Percentiles rank a stretch among this genome's conserved stretches.
Conservation (phyloP, 495 filamentous ascomycete genomes). For the Paragyromitra xinjiangensis region DNA sequence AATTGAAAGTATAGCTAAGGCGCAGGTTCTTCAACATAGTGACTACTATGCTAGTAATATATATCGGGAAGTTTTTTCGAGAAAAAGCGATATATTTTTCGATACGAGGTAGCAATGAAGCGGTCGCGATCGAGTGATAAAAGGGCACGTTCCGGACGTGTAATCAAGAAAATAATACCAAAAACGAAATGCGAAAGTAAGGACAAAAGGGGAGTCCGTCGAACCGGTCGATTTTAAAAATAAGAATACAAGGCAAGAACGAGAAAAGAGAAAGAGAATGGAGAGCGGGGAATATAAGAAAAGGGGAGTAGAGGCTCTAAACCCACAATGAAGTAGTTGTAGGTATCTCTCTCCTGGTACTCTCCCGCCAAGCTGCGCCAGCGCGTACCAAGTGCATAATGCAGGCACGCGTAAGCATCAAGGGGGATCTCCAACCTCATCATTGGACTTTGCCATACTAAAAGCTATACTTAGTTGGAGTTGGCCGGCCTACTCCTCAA, state of each 20-base stretch:
- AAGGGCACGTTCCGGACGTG: slow-evolving; percentile 47
- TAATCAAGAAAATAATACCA: slow-evolving; percentile 7
- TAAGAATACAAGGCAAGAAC: slow-evolving; percentile 7
- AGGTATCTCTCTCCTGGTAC: background rate
- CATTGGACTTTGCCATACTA: slow-evolving; percentile 7
- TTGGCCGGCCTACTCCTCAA: background rate
- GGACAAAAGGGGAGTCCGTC: slow-evolving; percentile 1
- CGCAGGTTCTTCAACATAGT: slow-evolving; percentile 28
- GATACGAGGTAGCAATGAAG: slow-evolving; percentile 52
- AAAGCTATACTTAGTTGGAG: slow-evolving; percentile 32
- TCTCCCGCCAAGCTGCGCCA: slow-evolving; percentile 1
- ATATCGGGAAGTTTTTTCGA: background rate
- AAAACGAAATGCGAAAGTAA: slow-evolving; percentile 3
- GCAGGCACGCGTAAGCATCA: slow-evolving; percentile 16
- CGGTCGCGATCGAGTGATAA: slow-evolving; percentile 43
- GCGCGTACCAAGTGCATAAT: slow-evolving; percentile 17
- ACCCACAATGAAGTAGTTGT: slow-evolving; percentile 13
- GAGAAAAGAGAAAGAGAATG: slow-evolving; percentile 13
- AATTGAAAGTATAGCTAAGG: slow-evolving; percentile 22
- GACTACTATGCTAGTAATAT: slow-evolving; percentile 16
- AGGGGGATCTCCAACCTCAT: background rate
- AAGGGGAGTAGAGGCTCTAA: slow-evolving; percentile 13
- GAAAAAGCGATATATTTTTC: slow-evolving; percentile 4
- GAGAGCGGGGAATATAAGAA: background rate
- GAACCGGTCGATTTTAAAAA: slow-evolving; percentile 27